A percentile compares a stretch with the other conserved stretches of the same genome.
These are phyloP conservation scores for Pulicaria dysenterica DNA, from an alignment of 129 eudicot species.

Conservation along the genomic window DNA sequence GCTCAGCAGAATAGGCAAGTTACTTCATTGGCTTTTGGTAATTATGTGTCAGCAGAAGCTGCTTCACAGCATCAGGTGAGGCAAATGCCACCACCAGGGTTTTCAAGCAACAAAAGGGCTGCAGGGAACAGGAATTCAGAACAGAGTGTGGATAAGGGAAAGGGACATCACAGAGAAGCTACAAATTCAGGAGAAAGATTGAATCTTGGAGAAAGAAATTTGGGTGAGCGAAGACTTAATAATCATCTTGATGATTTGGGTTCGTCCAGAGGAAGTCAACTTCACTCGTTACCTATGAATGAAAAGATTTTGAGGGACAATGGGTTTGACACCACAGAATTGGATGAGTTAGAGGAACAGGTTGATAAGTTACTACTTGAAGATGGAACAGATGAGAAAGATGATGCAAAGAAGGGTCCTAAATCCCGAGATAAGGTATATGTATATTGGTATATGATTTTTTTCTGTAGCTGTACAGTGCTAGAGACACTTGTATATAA, in stretches of 20 bases:
- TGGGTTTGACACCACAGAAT: conserved; percentile 31
- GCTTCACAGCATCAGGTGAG: conserved; percentile 29
- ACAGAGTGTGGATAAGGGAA: conserved; percentile 41
- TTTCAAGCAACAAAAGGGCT: conserved; percentile 39
- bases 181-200: conserved; percentile 25
- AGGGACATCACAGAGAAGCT: conserved; percentile 29
- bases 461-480: not conserved
- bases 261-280: conserved; percentile 43
- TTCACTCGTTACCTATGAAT: conserved; percentile 45
- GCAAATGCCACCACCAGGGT: conserved; percentile 69
- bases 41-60: conserved; percentile 27
- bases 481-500: not conserved
- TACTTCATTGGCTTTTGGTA: conserved; percentile 36
- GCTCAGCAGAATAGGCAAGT: conserved; percentile 36
- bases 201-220: conserved; percentile 3
- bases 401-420: conserved; percentile 46
- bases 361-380: conserved; percentile 56
- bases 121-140: conserved; percentile 28
- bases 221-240: conserved; percentile 24
- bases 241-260: conserved; percentile 52
- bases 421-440: conserved; percentile 79
- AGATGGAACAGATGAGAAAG: conserved; percentile 53
- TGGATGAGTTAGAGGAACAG: conserved; percentile 68
- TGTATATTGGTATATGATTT: not conserved
- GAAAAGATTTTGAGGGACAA: conserved; percentile 17